phyloP scores from a whole-genome alignment of 2,329 filamentous ascomycete species.

The Emydomyces testavorans region DNA sequence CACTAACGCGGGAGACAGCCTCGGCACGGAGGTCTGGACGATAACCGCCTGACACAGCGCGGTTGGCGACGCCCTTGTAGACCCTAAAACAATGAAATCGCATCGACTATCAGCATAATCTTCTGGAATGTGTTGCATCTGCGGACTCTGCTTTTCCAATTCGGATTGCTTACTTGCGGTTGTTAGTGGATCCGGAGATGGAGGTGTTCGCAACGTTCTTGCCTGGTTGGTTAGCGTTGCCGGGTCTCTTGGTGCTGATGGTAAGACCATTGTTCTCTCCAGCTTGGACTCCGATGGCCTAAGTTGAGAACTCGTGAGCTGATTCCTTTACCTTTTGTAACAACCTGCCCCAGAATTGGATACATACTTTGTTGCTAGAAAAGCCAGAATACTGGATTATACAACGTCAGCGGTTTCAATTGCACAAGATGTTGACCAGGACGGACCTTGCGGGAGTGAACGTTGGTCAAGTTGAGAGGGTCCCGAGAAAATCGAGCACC shows the following conservation, averaged over 20 bases:
- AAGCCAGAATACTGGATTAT: constrained; percentile 68
- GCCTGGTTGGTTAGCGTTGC: constrained; percentile 60
- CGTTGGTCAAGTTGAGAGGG: constrained; percentile 85
- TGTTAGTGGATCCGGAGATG: constrained; percentile 60
- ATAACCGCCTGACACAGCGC: constrained; percentile 75
- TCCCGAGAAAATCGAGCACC: constrained; percentile 87
- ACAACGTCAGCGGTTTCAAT: constrained; percentile 17
- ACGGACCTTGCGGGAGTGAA: constrained; percentile 74
- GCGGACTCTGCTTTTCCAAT: constrained; percentile 4
- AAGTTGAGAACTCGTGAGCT: constrained; percentile 10
- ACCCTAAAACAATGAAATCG: constrained; percentile 45
- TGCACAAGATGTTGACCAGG: neutral
- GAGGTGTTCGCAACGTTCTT: constrained; percentile 52
- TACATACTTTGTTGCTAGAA: constrained; percentile 76
- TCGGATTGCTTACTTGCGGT: constrained; percentile 57
- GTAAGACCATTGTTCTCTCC: constrained; percentile 68
- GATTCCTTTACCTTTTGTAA: neutral
- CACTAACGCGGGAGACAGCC: constrained; percentile 77
- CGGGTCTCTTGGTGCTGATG: constrained; percentile 74
- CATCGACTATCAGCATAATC: constrained; percentile 1
- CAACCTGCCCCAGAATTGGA: neutral
- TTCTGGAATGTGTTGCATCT: neutral
- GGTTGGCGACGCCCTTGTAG: constrained; percentile 78
- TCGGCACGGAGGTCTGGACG: constrained; percentile 62
- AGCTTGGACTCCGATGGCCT: constrained; percentile 73